phyloP scores from a whole-genome alignment of 345 rosid genomes.

The Syzygium aromaticum region DNA sequence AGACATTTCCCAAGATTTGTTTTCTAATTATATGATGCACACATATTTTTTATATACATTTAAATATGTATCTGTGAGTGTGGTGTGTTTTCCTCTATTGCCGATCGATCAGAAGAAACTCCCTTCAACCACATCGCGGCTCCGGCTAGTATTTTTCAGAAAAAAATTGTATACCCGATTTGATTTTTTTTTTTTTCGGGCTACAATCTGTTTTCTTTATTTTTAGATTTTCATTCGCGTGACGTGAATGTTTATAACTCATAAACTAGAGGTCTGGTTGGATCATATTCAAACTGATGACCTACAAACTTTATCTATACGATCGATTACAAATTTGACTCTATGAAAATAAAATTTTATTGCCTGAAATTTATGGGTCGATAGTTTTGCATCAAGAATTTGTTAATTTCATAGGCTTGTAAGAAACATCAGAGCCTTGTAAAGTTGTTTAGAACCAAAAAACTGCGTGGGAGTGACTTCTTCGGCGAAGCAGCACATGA shows the following conservation, averaged over 20 bases:
- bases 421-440: neutral
- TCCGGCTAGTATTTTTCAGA: neutral
- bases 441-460: neutral
- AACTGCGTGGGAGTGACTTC: neutral
- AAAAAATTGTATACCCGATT: rapidly evolving
- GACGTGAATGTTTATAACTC: neutral
- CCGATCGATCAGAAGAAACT: neutral
- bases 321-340: rapidly evolving
- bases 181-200: neutral
- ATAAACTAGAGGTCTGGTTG: neutral
- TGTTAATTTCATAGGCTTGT: neutral
- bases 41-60: too few species aligned
- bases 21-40: neutral
- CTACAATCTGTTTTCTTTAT: neutral
- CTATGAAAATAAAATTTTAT: neutral
- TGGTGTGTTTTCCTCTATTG: neutral
- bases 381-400: neutral
- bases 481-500: neutral
- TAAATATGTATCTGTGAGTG: too few species aligned
- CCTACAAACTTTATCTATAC: neutral
- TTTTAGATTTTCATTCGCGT: neutral
- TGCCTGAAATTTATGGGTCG: neutral
- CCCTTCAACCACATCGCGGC: neutral
- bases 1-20: neutral
- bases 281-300: neutral